These are phyloP conservation scores for Pleurotus tuoliensis DNA, from an alignment of 768 basidiomycete species.

Conservation along the genomic window DNA sequence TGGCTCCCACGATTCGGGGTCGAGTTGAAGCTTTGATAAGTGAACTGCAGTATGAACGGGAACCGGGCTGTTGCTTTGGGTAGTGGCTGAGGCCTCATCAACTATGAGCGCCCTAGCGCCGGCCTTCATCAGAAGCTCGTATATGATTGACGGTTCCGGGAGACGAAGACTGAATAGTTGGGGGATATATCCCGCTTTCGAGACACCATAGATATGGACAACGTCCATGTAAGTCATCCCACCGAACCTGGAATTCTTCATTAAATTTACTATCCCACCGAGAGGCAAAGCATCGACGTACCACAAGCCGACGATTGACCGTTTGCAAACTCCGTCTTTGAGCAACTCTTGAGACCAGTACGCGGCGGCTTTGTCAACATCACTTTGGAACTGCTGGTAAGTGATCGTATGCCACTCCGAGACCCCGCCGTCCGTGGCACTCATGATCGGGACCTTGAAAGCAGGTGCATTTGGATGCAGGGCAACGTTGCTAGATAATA, in stretches of 20 bases:
- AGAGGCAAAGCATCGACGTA: constrained; percentile 23
- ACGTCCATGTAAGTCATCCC: constrained; percentile 62
- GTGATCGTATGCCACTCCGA: constrained; percentile 20
- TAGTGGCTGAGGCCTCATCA: constrained; percentile 41
- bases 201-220: constrained; percentile 58
- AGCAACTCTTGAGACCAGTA: constrained; percentile 47
- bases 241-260: constrained; percentile 42
- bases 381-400: constrained; percentile 42
- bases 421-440: neutral
- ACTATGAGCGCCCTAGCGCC: constrained; percentile 54
- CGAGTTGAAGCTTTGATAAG: constrained; percentile 23
- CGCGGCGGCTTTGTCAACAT: constrained; percentile 53
- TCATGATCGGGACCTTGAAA: neutral
- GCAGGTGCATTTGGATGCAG: neutral
- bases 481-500: neutral
- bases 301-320: constrained; percentile 63
- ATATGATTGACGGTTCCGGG: constrained; percentile 54
- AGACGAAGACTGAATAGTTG: constrained; percentile 62
- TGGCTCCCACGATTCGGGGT: constrained; percentile 8
- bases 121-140: constrained; percentile 53
- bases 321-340: constrained; percentile 34
- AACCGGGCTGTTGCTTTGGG: constrained; percentile 35
- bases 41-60: constrained; percentile 32
- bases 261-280: constrained; percentile 2
- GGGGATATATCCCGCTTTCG: constrained; percentile 64